Base-by-base conservation (phyloP, 2,329 filamentous ascomycete genomes). In the Sporothrix pseudoabietina region DNA sequence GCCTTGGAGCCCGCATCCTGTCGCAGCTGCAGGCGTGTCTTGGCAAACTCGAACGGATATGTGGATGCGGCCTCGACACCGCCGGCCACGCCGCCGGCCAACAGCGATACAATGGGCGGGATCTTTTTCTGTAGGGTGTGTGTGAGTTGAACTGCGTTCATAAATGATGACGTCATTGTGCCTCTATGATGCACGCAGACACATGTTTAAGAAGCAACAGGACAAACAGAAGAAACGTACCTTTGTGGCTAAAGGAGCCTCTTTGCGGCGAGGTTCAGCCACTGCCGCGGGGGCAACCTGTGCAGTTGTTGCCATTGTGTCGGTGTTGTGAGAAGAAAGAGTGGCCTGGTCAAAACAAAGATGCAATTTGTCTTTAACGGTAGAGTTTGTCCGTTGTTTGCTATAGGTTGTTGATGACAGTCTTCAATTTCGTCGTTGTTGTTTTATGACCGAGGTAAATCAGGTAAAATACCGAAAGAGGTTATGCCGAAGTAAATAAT, bases 11-110 rank as follows among this genome's bases (percentile, higher is more conserved):
- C 68, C 4, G 55, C 77, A 80, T 61, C 82, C 71, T 8, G 80
- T 82, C n/a, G 30, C 1, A 90, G 82, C 75, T 91, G 88, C 3
- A 88, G 85, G 72, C 88, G 83, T 0, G 89, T 91, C 80, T 92
- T 92, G 71, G 89, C 88, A 76, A 90, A 92, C 78, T 91, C 89
- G 77, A 91, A 87, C 0, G 89, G 89, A 79, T 91, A 91, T 82
- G 87, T 88, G 26, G 83, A 79, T 3, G 83, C 81, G 4, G 86
- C 85, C 77, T 88, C 87, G 8, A 87, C 80, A n/a, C 82, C 85
- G 14, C 87, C 87, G 6, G 86, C 87, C 12, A 86, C 76, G 22
- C 83, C 85, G 32, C 87, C 87, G 1, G 87, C 81, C 19, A 85
- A 76, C 0, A 88, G 78, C 0, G 85, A 87, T n/a, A 85, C 80